phyloP scores from a whole-genome alignment of 1,284 basidiomycete genomes.

The Macrocystidia cucumis region DNA sequence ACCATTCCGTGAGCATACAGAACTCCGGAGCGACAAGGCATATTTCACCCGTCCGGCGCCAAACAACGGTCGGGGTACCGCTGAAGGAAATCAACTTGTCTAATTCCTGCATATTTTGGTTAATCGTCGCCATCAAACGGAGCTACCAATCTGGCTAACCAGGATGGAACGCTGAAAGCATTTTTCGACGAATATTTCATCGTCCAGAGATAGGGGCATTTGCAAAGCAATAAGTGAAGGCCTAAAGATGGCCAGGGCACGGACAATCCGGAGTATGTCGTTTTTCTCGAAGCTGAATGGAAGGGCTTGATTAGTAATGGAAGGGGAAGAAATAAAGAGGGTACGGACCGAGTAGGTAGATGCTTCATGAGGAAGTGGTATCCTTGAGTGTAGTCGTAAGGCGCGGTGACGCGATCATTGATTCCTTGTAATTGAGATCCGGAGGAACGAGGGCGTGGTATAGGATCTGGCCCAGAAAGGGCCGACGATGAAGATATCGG shows the following conservation, averaged over 20 bases:
- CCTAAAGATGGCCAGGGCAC: constrained; percentile 89
- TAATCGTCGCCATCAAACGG: constrained; percentile 4
- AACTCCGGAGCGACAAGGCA: constrained; percentile 96
- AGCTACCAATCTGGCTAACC: constrained; percentile 35
- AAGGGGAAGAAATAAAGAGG: constrained; percentile 21
- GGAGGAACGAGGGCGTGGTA: constrained; percentile 19
- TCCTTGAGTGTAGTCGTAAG: constrained; percentile 89
- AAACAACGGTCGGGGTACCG: constrained; percentile 99
- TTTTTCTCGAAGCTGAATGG: constrained; percentile 84
- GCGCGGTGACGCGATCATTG: constrained; percentile 68
- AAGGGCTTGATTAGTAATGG: constrained; percentile 25
- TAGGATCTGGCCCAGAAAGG: constrained; percentile 22
- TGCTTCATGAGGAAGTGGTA: constrained; percentile 95
- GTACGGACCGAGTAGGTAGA: constrained; percentile 71
- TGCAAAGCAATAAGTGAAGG: constrained; percentile 95
- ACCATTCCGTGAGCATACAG: constrained; percentile 89
- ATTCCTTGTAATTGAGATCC: constrained; percentile 52
- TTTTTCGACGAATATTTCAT: constrained; percentile 93
- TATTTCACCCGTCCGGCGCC: constrained; percentile 96
- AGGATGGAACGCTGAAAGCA: constrained; percentile 92
- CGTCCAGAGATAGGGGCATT: constrained; percentile 89
- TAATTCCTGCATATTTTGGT: constrained; percentile 58
- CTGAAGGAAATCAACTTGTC: constrained; percentile 96
- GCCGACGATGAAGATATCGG: constrained; percentile 26
- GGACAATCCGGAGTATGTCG: constrained; percentile 90